Evolutionary conservation across 768 basidiomycete genomes (phyloP).

Genomic region (Boletus rubescentipes): DNA sequence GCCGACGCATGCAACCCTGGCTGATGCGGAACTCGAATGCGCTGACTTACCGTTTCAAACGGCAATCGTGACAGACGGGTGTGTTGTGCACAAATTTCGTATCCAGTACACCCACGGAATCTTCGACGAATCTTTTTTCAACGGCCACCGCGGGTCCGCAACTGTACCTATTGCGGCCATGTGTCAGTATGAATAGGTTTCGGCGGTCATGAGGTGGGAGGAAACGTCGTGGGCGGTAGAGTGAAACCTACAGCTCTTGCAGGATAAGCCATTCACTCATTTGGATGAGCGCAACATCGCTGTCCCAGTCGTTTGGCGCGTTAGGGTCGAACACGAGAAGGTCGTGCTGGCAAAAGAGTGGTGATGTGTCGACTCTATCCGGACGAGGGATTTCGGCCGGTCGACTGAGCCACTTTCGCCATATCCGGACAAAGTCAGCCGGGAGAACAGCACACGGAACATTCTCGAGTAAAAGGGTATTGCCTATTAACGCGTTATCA

Average conservation of each 20-base stretch:
- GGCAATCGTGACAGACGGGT: conserved; percentile 60
- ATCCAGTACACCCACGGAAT: conserved; percentile 30
- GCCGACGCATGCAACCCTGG: conserved; percentile 7
- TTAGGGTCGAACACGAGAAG: conserved; percentile 68
- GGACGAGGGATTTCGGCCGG: conserved; percentile 60
- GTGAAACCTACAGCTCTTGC: conserved; percentile 50
- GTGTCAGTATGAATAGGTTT: conserved; percentile 18
- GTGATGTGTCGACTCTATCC: conserved; percentile 56
- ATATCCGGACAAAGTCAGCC: conserved; percentile 58
- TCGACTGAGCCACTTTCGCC: conserved; percentile 68
- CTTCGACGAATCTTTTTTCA: conserved; percentile 35
- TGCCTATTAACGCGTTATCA: conserved; percentile 50
- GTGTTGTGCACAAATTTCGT: conserved; percentile 47
- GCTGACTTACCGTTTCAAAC: conserved; percentile 49
- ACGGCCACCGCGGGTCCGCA: conserved; percentile 54
- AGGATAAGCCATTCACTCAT: conserved; percentile 65
- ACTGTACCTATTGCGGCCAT: conserved; percentile 46
- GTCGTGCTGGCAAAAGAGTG: conserved; percentile 67
- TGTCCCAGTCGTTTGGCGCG: conserved; percentile 54
- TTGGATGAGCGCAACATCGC: conserved; percentile 54
- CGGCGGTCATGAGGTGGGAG: conserved; percentile 8
- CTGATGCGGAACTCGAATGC: conserved; percentile 7
- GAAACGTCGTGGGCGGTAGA: conserved; percentile 1
- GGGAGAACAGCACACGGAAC: conserved; percentile 59
- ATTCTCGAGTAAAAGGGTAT: conserved; percentile 45